These are phyloP conservation scores for Brassica balearica DNA, from an alignment of 441 rosid species.

Conservation along the genomic window DNA sequence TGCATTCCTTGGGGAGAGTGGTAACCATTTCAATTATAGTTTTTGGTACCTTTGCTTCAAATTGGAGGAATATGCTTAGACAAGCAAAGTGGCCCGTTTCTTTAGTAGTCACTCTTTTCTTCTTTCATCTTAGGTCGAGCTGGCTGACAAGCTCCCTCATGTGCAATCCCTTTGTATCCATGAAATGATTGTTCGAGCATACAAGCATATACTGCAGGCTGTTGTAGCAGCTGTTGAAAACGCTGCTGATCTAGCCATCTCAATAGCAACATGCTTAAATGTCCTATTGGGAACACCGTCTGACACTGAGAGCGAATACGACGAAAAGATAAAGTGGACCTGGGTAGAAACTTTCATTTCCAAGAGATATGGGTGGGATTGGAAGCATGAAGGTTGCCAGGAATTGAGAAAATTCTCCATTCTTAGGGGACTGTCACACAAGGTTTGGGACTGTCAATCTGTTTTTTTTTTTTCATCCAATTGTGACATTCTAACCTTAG, in stretches of 20 bases:
- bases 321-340: constrained; percentile 66
- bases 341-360: constrained; percentile 78
- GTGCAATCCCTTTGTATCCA: constrained; percentile 82
- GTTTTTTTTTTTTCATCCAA: constrained; percentile 11
- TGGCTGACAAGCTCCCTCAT: constrained; percentile 82
- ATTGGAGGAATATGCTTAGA: constrained; percentile 12
- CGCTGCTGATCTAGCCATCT: constrained; percentile 61
- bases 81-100: constrained; percentile 20
- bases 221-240: constrained; percentile 74
- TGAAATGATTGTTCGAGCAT: constrained; percentile 85
- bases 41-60: constrained; percentile 25
- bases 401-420: constrained; percentile 75
- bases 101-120: constrained; percentile 27
- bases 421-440: constrained; percentile 81
- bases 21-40: constrained; percentile 48
- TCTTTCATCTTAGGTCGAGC: constrained; percentile 62
- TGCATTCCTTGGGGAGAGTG: constrained; percentile 79
- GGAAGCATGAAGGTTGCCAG: constrained; percentile 62
- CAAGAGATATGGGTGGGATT: constrained; percentile 72
- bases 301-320: constrained; percentile 51
- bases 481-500: constrained; percentile 17
- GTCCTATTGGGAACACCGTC: constrained; percentile 71
- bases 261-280: constrained; percentile 78
- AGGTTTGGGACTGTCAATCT: constrained; percentile 51
- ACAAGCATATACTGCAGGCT: constrained; percentile 79